Base-by-base conservation (phyloP, 257 asterid genomes). In the Gardenia jasminoides region DNA sequence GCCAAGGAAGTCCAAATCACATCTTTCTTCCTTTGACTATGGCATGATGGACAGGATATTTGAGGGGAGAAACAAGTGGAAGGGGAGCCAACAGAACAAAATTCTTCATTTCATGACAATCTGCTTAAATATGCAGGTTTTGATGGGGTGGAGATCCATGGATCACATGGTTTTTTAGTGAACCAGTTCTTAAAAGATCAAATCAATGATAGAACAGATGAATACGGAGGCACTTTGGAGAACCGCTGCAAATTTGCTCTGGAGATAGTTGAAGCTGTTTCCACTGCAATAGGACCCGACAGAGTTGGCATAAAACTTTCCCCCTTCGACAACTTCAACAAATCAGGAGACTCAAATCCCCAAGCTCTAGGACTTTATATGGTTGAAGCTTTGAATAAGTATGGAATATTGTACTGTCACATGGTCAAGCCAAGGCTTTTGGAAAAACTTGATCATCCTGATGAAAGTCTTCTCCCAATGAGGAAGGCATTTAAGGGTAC, bases 91-190 rank as follows among this genome's bases (percentile, higher is more conserved):
- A 36, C 41, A 36, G 41, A 36, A 36, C 41, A 36, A 36, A 36
- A 11, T 13, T 10, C 28, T 67, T 36, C 15, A 22, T 54, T 26
- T 52, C 7, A 17, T 66, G 7, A 28, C 56, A 78, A 52, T 28
- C 28, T 30, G 9, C 6, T 76, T 31, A 6, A 47, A 44, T 19
- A 61, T 54, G 12, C 84, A 91, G 97, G 94, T 43, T 90, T 93
- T 33, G 97, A 93, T 68, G 97, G 98, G 72, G 83, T 93, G 30
- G 96, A 93, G 86, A 81, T 92, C 76, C 97, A 92, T 3, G 96
- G 94, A 3, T 96, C 94, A 10, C 88, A 89, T 17, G 96, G 97
- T 26, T 93, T 82, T 36, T 87, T 89, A 28, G 80, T 92, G 13
- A 96, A 93, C 72, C 94, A 93, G 80, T 91, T 93, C 71, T 10